A percentile compares a stretch with the other conserved stretches of the same genome.
phyloP scores from a whole-genome alignment of 2,329 filamentous ascomycete genomes.

The Paecilomyces niveus region DNA sequence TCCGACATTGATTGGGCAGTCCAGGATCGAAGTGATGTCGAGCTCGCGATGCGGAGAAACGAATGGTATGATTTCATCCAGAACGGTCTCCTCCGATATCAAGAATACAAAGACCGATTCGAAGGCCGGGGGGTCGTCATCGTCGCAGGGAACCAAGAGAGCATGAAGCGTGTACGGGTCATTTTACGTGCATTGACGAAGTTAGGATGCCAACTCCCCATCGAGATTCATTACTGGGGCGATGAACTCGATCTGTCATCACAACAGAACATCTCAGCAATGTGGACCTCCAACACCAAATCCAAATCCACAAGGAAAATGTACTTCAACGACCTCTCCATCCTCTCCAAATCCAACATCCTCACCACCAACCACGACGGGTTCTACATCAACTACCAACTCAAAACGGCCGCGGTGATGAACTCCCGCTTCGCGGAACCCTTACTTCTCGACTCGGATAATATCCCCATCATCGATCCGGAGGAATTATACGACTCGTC shows the following conservation, averaged over 20 bases:
- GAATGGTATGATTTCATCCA: not conserved
- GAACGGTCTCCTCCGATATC: not conserved
- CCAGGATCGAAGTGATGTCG: not conserved
- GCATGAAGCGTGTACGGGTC: constrained; percentile 13
- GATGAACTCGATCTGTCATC: not conserved
- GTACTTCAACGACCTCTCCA: not conserved
- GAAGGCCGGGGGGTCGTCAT: constrained; percentile 23
- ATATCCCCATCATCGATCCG: constrained; percentile 25
- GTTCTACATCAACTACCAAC: not conserved
- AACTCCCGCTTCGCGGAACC: constrained; percentile 30
- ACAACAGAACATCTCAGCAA: not conserved
- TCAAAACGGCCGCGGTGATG: constrained; percentile 26
- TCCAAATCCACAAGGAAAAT: not conserved
- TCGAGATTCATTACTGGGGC: not conserved
- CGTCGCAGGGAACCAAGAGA: constrained; percentile 19
- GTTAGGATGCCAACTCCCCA: constrained; percentile 14
- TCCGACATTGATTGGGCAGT: not conserved
- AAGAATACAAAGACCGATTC: constrained; percentile 12
- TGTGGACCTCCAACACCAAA: not conserved
- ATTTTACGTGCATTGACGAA: constrained; percentile 11
- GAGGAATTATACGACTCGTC: constrained; percentile 19
- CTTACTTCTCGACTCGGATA: constrained; percentile 30
- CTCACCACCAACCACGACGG: not conserved
- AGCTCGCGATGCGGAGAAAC: not conserved
- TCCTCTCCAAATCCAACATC: not conserved